Base-by-base conservation (phyloP, 2,329 filamentous ascomycete species). In the Penicillium verrucosum region DNA sequence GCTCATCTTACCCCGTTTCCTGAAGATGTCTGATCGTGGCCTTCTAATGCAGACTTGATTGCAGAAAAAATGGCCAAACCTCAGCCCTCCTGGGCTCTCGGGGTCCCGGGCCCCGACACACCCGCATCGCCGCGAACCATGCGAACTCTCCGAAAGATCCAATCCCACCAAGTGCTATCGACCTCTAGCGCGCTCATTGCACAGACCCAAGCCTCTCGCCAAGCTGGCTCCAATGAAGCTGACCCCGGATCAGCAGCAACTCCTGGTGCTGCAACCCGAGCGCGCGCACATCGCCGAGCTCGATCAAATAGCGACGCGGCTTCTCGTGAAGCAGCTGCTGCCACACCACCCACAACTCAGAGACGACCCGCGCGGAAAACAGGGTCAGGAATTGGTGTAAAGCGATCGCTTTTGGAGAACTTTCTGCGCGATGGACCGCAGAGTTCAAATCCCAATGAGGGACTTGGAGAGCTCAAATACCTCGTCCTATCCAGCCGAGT, bases 371-470 rank as follows among this genome's bases (percentile, higher is more conserved):
- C 70, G 43, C 71, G 75, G 74, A 73, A 81, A 77, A 70, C 79
- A 65, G 62, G 77, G 64, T 65, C 73, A 71, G 65, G 80, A 58
- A 65, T 78, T 58, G 69, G 74, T 21, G 45, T 77, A 25, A 78
- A 81, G 73, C 68, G 80, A 70, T 75, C 80, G 70, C 66, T 80
- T 23, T 75, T 97, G 29, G 90, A 96, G 70, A 81, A 85, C 61
- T 81, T 96, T 44, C 80, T 97, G 45, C 85, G 90, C 63, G 90
- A 93, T 60, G 92, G 92, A 0, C 90, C 92, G 1, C 84, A 85
- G 1, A 82, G 86, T 62, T 89, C 86, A 21, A 86, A 94, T 49
- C 67, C 77, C 14, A 61, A 67, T 0, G 75, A 76, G 48, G 74
- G 72, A 3, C 65, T 82, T 27, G 71, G 78, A 54, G 75, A 80